Evolutionary conservation across 2,329 filamentous ascomycete genomes (phyloP).

Genomic region (Dryadomyces sulphureus): DNA sequence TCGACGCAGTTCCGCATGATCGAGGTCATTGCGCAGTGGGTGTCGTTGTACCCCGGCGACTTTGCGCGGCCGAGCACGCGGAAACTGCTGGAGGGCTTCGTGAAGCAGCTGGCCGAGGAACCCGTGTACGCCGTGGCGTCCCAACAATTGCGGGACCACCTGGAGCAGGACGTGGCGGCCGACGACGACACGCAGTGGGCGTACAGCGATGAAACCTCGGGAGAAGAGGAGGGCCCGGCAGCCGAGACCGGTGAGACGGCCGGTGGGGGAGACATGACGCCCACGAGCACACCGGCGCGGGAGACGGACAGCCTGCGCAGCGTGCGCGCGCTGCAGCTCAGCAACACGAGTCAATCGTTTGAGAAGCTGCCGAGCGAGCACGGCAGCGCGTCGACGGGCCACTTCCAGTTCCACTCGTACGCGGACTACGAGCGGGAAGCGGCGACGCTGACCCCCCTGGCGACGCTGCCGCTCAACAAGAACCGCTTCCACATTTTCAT

Average conservation of each 20-base stretch:
- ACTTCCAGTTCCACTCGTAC: conserved; percentile 47
- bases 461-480: conserved; percentile 61
- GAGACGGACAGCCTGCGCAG: conserved; percentile 16
- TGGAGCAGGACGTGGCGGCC: conserved; percentile 58
- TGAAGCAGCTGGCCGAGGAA: conserved; percentile 56
- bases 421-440: conserved; percentile 76
- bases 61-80: conserved; percentile 69
- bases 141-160: conserved; percentile 66
- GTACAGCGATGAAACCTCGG: conserved; percentile 51
- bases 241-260: conserved; percentile 7
- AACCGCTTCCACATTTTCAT: conserved; percentile 83
- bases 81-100: conserved; percentile 59
- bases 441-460: conserved; percentile 52
- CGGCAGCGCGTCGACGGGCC: background rate
- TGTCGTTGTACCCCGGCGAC: conserved; percentile 78
- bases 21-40: conserved; percentile 77
- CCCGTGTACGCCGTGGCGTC: conserved; percentile 75
- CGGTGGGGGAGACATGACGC: conserved; percentile 1
- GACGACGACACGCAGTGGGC: conserved; percentile 93
- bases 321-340: conserved; percentile 32
- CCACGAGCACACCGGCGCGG: conserved; percentile 9
- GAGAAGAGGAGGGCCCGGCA: conserved; percentile 6
- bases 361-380: conserved; percentile 20
- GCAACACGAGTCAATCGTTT: conserved; percentile 25
- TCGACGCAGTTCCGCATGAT: conserved; percentile 73